Evolutionary conservation across 371 early-diverging fungal species (phyloP), one percentile per base, ranked within the genome.

Genomic region (Mortierella sp.): DNA sequence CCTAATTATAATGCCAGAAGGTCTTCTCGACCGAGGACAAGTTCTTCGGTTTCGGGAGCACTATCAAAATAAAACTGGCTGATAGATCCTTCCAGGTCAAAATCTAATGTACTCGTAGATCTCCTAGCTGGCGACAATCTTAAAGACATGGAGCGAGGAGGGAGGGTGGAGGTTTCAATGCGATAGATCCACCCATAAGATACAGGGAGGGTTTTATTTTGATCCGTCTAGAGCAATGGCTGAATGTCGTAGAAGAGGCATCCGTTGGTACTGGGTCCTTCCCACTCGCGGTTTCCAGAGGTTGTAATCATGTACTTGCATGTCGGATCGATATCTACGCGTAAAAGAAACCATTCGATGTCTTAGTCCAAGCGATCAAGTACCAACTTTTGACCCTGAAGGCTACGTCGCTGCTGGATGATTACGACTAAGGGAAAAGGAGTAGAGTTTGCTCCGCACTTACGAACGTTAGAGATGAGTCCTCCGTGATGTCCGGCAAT

Each of bases 221-320:
- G 27, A 27, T 50, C 3, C 19, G 34, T 43, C 47, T 59, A 39
- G 3, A 52, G 47, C 41, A 48, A 79, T 54, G 63, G 60, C 48
- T 69, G 76, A 60, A 95, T 89, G 55, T 91, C 91, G 72, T 97
- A 96, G 21, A 95, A 90, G 31, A 96, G 72, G 59, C 94, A 94
- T 26, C 84, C 80, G 70, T 94, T 94, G 28, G 92, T 94, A 19
- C 92, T 88, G 1, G 79, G 60, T 30, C 95, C 96, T 42, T 95
- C 97, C 96, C 96, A 96, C 16, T 96, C 97, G 27, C 96, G 84
- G 72, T 90, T 94, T 10, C 98, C 98, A 0, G 95, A 94, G 1
- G 94, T 90, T 2, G 93, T 92, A 38, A 96, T 86, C 92, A 96
- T 86, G 64, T 89, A 95, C 43, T 87, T 84, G 31, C 90, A 87